Conservation (phyloP, 352 stramenopile genomes). For the Pythium oligandrum region DNA sequence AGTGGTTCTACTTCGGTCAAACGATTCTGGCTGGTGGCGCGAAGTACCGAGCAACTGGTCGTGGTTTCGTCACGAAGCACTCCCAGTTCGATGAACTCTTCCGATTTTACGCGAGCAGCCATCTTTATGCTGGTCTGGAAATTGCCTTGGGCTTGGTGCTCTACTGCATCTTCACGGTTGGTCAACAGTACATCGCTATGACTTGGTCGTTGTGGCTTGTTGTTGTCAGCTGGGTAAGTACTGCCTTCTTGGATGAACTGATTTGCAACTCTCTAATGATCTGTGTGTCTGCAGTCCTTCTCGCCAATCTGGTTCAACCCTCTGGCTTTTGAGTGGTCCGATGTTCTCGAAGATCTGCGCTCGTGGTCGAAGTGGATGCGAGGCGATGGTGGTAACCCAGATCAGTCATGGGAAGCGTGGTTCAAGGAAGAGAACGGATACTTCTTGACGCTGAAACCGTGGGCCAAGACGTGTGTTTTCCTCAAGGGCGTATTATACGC, state of each 20-base stretch:
- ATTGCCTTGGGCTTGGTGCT: slow-evolving; percentile 90
- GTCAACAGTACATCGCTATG: slow-evolving; percentile 94
- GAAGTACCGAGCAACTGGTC: slow-evolving; percentile 97
- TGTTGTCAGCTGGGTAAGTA: slow-evolving; percentile 75
- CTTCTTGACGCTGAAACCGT: slow-evolving; percentile 73
- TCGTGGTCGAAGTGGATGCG: slow-evolving; percentile 85
- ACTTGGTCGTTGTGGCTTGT: slow-evolving; percentile 99
- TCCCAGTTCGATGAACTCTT: slow-evolving; percentile 97
- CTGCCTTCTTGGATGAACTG: slow-evolving; percentile 3
- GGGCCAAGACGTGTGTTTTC: slow-evolving; percentile 82
- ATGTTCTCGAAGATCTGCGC: slow-evolving; percentile 71
- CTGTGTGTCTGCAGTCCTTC: slow-evolving; percentile 38
- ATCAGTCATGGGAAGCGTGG: slow-evolving; percentile 91
- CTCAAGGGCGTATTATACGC: slow-evolving; percentile 84
- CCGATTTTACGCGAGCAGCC: slow-evolving; percentile 97
- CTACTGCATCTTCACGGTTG: slow-evolving; percentile 92
- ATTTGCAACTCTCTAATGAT: not conserved
- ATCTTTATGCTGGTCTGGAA: slow-evolving; percentile 95
- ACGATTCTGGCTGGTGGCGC: slow-evolving; percentile 97
- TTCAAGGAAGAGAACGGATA: slow-evolving; percentile 90
- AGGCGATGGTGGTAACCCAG: slow-evolving; percentile 72
- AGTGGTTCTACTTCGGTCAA: slow-evolving; percentile 98
- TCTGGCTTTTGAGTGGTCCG: slow-evolving; percentile 92
- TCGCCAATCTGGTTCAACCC: slow-evolving; percentile 97
- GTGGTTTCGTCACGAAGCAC: slow-evolving; percentile 99